Evolutionary conservation across 257 asterid species (phyloP).

Genomic region (Voacanga thouarsii): DNA sequence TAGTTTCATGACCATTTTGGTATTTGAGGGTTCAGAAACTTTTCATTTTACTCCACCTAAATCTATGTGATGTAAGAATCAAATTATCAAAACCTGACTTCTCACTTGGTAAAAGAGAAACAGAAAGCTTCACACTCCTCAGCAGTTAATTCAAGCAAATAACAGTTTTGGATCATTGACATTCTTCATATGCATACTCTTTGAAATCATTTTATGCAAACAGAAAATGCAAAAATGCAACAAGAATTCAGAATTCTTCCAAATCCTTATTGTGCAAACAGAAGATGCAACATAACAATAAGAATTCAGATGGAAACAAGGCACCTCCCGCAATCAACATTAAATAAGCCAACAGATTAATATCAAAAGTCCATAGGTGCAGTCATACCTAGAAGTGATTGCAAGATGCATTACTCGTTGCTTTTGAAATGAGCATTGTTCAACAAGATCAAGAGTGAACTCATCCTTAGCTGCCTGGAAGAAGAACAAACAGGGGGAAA

Average conservation of each 20-base stretch:
- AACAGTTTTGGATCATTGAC: background rate
- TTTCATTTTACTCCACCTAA: background rate
- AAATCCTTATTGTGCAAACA: background rate
- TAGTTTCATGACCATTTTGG: background rate
- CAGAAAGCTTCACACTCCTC: background rate
- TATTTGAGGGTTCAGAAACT: background rate
- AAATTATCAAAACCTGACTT: background rate
- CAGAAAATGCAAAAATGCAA: background rate
- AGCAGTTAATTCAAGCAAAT: background rate
- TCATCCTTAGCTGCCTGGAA: conserved; percentile 90
- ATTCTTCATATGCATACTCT: background rate
- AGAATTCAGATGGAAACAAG: background rate
- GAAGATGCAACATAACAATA: background rate
- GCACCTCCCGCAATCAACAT: background rate
- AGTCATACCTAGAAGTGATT: conserved; percentile 68
- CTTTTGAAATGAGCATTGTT: conserved; percentile 42
- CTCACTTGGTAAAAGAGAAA: background rate
- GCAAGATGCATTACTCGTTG: conserved; percentile 40
- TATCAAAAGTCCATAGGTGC: background rate
- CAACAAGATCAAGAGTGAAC: conserved; percentile 76
- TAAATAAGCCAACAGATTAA: background rate
- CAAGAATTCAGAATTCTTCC: background rate
- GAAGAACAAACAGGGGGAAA: conserved; percentile 9
- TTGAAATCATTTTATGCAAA: background rate
- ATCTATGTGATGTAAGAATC: background rate